A percentile compares a stretch with the other conserved stretches of the same genome.
Conservation (phyloP, 2,329 filamentous ascomycete species). For the Aureobasidium zeae region DNA sequence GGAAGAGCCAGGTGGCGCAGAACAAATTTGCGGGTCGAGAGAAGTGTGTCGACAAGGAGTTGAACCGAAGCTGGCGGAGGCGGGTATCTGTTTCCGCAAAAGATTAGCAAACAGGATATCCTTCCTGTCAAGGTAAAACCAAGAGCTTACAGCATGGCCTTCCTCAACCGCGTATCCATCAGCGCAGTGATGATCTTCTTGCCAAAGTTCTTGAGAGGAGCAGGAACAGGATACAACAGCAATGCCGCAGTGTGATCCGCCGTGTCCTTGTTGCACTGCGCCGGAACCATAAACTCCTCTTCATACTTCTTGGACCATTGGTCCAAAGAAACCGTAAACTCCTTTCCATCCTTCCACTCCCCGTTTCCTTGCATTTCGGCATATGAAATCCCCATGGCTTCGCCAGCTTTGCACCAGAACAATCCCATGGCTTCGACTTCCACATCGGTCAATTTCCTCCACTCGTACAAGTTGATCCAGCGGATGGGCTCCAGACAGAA, state of each 20-base stretch:
- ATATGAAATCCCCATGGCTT: conserved; percentile 56
- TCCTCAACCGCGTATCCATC: conserved; percentile 55
- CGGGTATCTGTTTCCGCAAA: conserved; percentile 25
- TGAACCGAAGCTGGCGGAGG: conserved; percentile 29
- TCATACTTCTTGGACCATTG: conserved; percentile 52
- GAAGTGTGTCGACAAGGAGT: conserved; percentile 37
- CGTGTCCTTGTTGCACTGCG: conserved; percentile 29
- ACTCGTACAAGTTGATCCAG: conserved; percentile 60
- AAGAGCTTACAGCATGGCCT: conserved; percentile 52
- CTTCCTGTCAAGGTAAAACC: conserved; percentile 19
- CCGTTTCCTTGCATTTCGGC: conserved; percentile 35
- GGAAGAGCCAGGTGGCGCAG: conserved; percentile 54
- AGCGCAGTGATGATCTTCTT: conserved; percentile 47
- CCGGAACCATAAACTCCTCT: conserved; percentile 44
- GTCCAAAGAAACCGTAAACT: conserved; percentile 44
- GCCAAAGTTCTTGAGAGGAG: conserved; percentile 37
- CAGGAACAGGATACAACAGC: conserved; percentile 48
- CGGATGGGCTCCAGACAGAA: conserved; percentile 57
- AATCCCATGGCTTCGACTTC: conserved; percentile 56
- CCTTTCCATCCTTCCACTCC: conserved; percentile 42
- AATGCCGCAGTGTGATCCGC: conserved; percentile 53
- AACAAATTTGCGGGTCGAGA: conserved; percentile 46
- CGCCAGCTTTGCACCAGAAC: conserved; percentile 63
- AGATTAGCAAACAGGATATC: not conserved
- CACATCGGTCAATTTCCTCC: conserved; percentile 57